Evolutionary conservation across 148 eudicot genomes (phyloP).

Genomic region (Selenicereus undatus): DNA sequence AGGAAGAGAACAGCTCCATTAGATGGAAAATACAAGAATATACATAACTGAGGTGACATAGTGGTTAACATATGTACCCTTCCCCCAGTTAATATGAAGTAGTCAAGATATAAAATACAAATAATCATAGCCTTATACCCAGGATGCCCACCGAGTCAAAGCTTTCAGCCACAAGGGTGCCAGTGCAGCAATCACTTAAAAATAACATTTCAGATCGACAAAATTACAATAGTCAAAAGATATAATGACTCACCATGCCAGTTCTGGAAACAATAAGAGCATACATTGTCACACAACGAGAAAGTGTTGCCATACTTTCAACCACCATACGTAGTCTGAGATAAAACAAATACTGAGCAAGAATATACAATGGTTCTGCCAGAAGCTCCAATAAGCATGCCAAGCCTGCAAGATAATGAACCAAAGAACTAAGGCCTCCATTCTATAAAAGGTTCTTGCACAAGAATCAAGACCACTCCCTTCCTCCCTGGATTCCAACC

Average conservation of each 20-base stretch:
- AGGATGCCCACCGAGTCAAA: background rate
- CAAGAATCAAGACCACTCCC: background rate
- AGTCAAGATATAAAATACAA: background rate
- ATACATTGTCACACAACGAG: slow-evolving; percentile 71
- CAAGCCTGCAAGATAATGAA: slow-evolving; percentile 51
- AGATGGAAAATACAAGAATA: background rate
- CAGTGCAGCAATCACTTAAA: background rate
- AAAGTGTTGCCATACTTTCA: slow-evolving; percentile 82
- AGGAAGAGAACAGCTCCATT: background rate
- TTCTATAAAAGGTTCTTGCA: background rate
- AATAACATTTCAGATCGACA: background rate
- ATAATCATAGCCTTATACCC: background rate
- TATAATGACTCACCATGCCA: slow-evolving; percentile 47
- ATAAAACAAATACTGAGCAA: slow-evolving; percentile 82
- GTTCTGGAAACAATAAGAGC: slow-evolving; percentile 54
- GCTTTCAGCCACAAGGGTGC: background rate
- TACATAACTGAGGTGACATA: background rate
- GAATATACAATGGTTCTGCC: slow-evolving; percentile 91
- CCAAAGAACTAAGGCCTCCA: background rate
- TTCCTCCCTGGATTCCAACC: background rate
- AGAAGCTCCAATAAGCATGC: slow-evolving; percentile 88
- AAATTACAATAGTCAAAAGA: no score
- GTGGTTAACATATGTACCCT: background rate
- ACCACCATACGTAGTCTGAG: slow-evolving; percentile 79
- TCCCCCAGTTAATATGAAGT: background rate